Percentiles rank a stretch among this genome's conserved stretches.
phyloP scores from a whole-genome alignment of 2,329 filamentous ascomycete species.

The Lasiodiplodia citricola region DNA sequence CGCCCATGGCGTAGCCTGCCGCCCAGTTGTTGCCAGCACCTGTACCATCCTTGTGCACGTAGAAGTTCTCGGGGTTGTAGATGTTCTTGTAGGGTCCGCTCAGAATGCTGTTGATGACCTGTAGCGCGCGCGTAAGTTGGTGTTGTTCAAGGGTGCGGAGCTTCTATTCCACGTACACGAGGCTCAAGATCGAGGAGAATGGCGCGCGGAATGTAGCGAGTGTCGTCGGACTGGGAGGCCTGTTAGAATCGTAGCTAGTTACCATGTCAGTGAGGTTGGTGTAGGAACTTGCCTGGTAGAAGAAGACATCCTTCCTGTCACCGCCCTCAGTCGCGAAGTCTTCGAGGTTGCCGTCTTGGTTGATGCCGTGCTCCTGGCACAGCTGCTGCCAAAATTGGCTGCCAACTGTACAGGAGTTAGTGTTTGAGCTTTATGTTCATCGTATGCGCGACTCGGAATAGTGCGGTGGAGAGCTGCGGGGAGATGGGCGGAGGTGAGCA shows the following conservation, averaged over 20 bases:
- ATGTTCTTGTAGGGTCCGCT: conserved; percentile 96
- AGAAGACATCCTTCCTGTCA: conserved; percentile 98
- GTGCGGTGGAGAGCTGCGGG: conserved; percentile 15
- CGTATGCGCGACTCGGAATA: not conserved
- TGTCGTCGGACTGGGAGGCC: conserved; percentile 80
- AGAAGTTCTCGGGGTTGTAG: conserved; percentile 99
- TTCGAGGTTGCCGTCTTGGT: conserved; percentile 93
- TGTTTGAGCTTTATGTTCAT: conserved; percentile 4
- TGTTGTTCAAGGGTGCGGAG: no score
- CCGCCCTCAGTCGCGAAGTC: conserved; percentile 98
- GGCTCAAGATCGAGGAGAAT: conserved; percentile 96
- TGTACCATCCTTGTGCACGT: conserved; percentile 89
- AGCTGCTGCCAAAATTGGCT: conserved; percentile 99
- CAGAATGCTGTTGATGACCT: conserved; percentile 91
- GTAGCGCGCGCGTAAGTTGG: conserved; percentile 1
- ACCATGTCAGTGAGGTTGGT: not conserved
- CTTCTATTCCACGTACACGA: conserved; percentile 60
- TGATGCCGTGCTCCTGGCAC: conserved; percentile 97
- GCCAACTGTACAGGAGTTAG: conserved; percentile 66
- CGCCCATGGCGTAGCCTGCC: conserved; percentile 91
- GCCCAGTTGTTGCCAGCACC: conserved; percentile 99
- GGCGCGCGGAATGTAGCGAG: conserved; percentile 93
- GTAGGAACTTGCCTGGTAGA: conserved; percentile 70
- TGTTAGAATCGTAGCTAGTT: conserved; percentile 1
- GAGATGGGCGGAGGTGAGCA: conserved; percentile 28